These are phyloP conservation scores for Epicoccum sorghinum DNA, from an alignment of 2,329 filamentous ascomycete genomes.

Conservation along the genomic window DNA sequence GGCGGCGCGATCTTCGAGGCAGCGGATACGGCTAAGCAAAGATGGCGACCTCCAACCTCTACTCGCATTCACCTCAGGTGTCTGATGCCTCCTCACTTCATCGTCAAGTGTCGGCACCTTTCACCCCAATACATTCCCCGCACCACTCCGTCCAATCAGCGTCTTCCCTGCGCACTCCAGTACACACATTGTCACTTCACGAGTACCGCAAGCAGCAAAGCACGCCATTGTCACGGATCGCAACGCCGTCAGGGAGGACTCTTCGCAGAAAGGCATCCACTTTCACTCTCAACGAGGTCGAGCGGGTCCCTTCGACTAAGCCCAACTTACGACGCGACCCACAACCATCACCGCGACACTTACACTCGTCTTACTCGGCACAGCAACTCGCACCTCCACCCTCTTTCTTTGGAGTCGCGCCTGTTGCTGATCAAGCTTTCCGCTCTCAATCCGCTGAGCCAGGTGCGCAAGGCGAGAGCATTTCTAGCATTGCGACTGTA, in stretches of 20 bases:
- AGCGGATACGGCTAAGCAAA: constrained; percentile 6
- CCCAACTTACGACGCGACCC: constrained; percentile 16
- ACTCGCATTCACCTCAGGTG: constrained; percentile 34
- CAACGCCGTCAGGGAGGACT: constrained; percentile 39
- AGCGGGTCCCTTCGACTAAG: constrained; percentile 33
- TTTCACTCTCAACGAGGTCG: constrained; percentile 37
- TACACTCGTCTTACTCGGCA: constrained; percentile 40
- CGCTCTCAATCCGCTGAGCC: constrained; percentile 41
- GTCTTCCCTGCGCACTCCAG: constrained; percentile 38
- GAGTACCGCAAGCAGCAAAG: constrained; percentile 49
- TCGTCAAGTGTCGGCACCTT: constrained; percentile 24
- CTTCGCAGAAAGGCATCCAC: constrained; percentile 48
- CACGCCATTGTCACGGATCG: constrained; percentile 37
- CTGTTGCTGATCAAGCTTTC: constrained; percentile 24
- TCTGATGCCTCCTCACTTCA: constrained; percentile 25
- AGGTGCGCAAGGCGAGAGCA: constrained; percentile 21
- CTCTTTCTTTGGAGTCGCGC: constrained; percentile 15
- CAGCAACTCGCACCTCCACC: constrained; percentile 34
- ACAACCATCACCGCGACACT: constrained; percentile 24
- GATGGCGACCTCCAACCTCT: constrained; percentile 29
- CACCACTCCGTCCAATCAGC: constrained; percentile 45
- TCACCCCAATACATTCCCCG: constrained; percentile 46
- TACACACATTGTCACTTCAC: constrained; percentile 47
- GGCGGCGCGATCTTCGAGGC: not conserved
- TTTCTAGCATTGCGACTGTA: constrained; percentile 21